Conservation (phyloP, 768 basidiomycete genomes). For the Erythrobasidium yunnanense region DNA sequence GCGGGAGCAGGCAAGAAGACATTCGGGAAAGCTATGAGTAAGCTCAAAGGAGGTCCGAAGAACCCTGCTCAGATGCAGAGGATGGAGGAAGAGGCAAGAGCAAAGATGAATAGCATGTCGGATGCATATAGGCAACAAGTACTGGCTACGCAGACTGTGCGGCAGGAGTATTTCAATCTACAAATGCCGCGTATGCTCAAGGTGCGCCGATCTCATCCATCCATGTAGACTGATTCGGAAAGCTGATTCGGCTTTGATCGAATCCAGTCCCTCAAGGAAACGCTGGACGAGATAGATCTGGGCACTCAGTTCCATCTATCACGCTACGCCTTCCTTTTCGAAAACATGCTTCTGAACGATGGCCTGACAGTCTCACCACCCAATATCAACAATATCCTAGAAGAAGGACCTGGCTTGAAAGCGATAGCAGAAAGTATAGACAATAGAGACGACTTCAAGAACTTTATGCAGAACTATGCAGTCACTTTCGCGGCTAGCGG, state of each 20-base stretch:
- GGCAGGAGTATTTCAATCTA: conserved; percentile 97
- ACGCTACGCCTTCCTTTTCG: conserved; percentile 86
- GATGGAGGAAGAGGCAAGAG: conserved; percentile 88
- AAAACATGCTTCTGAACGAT: conserved; percentile 78
- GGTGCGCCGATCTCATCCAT: no score
- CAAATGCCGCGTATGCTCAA: conserved; percentile 86
- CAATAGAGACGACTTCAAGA: conserved; percentile 86
- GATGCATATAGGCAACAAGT: conserved; percentile 85
- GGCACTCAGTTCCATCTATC: conserved; percentile 97
- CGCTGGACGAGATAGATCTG: conserved; percentile 87
- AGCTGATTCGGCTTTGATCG: background rate
- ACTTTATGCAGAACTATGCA: conserved; percentile 93
- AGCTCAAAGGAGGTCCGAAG: conserved; percentile 37
- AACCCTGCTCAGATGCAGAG: conserved; percentile 56
- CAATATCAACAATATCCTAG: conserved; percentile 48
- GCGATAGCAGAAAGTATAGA: conserved; percentile 81
- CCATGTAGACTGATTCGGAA: background rate
- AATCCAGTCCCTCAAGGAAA: conserved; percentile 74
- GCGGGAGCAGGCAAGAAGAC: conserved; percentile 23
- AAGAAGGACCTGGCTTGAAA: conserved; percentile 63
- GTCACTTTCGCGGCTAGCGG: conserved; percentile 58
- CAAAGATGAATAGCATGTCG: conserved; percentile 69
- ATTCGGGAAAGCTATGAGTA: conserved; percentile 37
- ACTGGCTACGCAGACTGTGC: conserved; percentile 72
- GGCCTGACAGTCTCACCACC: conserved; percentile 69